Conservation (phyloP, 2,329 filamentous ascomycete genomes). For the Graphilbum ipis-grandicollis region DNA sequence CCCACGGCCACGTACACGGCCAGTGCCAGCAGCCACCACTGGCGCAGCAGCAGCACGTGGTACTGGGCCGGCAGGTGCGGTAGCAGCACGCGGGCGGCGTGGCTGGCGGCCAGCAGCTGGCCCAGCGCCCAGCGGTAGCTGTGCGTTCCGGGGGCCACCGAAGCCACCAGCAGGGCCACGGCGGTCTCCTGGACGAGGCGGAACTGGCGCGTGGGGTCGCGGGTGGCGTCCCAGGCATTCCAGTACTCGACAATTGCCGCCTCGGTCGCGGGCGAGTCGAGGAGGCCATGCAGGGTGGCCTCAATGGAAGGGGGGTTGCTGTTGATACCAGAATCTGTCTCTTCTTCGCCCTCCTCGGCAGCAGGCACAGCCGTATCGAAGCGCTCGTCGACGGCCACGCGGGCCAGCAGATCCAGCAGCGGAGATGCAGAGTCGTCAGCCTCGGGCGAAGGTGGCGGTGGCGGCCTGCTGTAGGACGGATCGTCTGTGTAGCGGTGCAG, state of each 20-base stretch:
- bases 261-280: slow-evolving; percentile 42
- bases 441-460: slow-evolving; percentile 33
- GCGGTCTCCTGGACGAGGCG: slow-evolving; percentile 49
- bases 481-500: slow-evolving; percentile 57
- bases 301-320: no score
- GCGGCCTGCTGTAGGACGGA: slow-evolving; percentile 47
- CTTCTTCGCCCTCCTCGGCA: no score
- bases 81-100: slow-evolving; percentile 74
- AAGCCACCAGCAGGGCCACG: slow-evolving; percentile 43
- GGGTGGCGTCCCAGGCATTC: slow-evolving; percentile 58
- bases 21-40: slow-evolving; percentile 81
- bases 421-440: slow-evolving; percentile 30
- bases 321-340: no score
- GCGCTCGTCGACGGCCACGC: slow-evolving; percentile 48
- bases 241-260: slow-evolving; percentile 67
- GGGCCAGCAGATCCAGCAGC: slow-evolving; percentile 52
- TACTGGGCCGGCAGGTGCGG: slow-evolving; percentile 57
- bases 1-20: slow-evolving; percentile 61
- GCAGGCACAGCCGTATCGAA: slow-evolving; percentile 42
- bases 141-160: slow-evolving; percentile 36
- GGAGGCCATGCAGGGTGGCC: slow-evolving; percentile 22
- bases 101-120: slow-evolving; percentile 68
- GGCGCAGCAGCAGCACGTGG: slow-evolving; percentile 56
- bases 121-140: slow-evolving; percentile 71
- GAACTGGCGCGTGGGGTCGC: slow-evolving; percentile 57